phyloP scores from a whole-genome alignment of 208 protist genomes.

The Crithidia expoeki region DNA sequence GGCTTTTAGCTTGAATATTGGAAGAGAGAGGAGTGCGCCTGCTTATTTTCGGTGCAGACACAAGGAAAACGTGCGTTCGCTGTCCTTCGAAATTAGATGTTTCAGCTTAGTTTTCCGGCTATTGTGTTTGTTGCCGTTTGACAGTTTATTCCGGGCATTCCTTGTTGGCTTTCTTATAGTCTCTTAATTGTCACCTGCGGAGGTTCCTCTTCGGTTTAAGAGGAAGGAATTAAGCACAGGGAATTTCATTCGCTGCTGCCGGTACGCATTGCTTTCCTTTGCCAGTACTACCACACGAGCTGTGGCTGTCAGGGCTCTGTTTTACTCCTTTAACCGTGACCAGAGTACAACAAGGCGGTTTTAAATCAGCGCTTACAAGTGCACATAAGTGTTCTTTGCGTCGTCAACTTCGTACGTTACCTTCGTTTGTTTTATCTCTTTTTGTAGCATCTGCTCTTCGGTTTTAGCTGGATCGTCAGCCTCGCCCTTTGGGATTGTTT shows the following conservation, averaged over 20 bases:
- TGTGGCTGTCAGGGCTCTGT: not conserved
- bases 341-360: not conserved
- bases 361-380: not conserved
- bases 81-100: too few relatives aligned
- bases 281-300: not conserved
- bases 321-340: not conserved
- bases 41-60: too few relatives aligned
- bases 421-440: slow-evolving; percentile 16
- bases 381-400: slow-evolving; percentile 2
- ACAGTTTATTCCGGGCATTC: too few relatives aligned
- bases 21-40: too few relatives aligned
- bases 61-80: too few relatives aligned
- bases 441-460: slow-evolving; percentile 1
- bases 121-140: too few relatives aligned
- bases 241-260: too few relatives aligned
- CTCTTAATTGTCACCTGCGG: not conserved
- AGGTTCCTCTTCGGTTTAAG: not conserved
- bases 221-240: not conserved
- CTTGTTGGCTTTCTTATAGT: not conserved
- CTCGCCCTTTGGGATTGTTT: not conserved
- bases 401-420: not conserved
- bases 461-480: not conserved
- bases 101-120: too few relatives aligned
- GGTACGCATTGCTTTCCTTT: not conserved
- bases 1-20: too few relatives aligned